These are phyloP conservation scores for Glaciozyma antarctica DNA, from an alignment of 768 basidiomycete species.

Conservation along the genomic window DNA sequence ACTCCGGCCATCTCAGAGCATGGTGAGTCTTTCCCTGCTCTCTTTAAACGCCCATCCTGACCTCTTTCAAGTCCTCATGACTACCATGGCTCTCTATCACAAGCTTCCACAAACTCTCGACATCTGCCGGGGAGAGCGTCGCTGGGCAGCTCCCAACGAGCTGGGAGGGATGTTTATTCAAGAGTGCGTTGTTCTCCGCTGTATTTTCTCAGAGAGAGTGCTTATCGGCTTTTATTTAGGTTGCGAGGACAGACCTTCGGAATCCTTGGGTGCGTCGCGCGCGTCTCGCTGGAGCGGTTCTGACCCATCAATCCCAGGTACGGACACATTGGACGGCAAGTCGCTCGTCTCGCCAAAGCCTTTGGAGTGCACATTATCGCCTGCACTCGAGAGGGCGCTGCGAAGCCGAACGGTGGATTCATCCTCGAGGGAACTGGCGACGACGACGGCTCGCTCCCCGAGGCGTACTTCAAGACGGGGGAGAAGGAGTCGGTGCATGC, in stretches of 20 bases:
- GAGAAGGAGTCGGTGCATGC: neutral
- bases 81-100: constrained; percentile 1
- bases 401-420: neutral
- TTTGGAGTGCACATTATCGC: neutral
- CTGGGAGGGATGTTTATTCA: neutral
- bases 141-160: constrained; percentile 2
- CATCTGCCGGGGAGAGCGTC: constrained; percentile 3
- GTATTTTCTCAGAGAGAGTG: neutral
- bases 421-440: constrained; percentile 11
- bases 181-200: neutral
- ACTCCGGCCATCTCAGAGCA: constrained; percentile 2
- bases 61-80: constrained; percentile 8
- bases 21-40: neutral
- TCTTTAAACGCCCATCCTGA: no score
- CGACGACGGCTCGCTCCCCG: neutral
- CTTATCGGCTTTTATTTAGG: neutral
- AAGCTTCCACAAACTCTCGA: neutral
- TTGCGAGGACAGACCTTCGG: neutral
- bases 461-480: neutral
- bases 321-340: constrained; percentile 4
- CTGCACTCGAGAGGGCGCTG: neutral
- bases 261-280: neutral
- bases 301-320: neutral
- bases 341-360: neutral
- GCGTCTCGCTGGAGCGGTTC: no score